A percentile compares a stretch with the other conserved stretches of the same genome.
Conservation (phyloP, 2,329 filamentous ascomycete genomes). For the Sporothrix mexicana region DNA sequence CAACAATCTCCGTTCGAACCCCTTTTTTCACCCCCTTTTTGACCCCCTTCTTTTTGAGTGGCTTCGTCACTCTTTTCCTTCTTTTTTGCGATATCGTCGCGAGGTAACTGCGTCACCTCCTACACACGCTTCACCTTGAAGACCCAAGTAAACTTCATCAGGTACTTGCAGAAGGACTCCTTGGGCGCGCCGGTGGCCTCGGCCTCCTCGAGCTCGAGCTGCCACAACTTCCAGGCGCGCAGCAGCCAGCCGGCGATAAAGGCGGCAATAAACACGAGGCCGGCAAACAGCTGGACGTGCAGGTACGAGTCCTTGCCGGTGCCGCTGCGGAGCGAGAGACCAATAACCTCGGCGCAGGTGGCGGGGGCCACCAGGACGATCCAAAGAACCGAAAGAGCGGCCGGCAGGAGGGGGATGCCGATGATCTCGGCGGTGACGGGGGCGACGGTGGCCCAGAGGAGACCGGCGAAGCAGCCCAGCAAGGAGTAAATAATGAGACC, state of each 20-base stretch:
- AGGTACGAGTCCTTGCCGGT: conserved; percentile 54
- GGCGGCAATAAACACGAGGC: conserved; percentile 64
- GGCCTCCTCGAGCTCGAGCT: conserved; percentile 43
- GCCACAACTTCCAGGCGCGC: conserved; percentile 52
- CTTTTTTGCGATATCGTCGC: no score
- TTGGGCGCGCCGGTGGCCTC: neutral
- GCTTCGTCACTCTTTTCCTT: no score
- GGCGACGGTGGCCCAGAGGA: conserved; percentile 71
- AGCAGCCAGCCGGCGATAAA: conserved; percentile 55
- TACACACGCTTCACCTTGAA: conserved; percentile 24
- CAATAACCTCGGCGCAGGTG: conserved; percentile 71
- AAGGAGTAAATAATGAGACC: conserved; percentile 74
- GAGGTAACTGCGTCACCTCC: no score
- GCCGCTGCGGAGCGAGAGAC: conserved; percentile 55
- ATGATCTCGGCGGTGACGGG: conserved; percentile 77
- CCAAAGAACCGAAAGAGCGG: conserved; percentile 73
- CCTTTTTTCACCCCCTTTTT: neutral
- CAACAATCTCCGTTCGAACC: neutral
- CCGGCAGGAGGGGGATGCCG: conserved; percentile 70
- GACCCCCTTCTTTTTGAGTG: neutral
- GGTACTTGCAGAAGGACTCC: conserved; percentile 31
- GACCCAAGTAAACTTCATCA: conserved; percentile 37
- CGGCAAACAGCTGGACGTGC: conserved; percentile 63
- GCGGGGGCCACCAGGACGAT: conserved; percentile 71
- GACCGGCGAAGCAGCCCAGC: conserved; percentile 71